Base-by-base conservation (phyloP, 805 yeast genomes). In the Wickerhamomyces chaumierensis region DNA sequence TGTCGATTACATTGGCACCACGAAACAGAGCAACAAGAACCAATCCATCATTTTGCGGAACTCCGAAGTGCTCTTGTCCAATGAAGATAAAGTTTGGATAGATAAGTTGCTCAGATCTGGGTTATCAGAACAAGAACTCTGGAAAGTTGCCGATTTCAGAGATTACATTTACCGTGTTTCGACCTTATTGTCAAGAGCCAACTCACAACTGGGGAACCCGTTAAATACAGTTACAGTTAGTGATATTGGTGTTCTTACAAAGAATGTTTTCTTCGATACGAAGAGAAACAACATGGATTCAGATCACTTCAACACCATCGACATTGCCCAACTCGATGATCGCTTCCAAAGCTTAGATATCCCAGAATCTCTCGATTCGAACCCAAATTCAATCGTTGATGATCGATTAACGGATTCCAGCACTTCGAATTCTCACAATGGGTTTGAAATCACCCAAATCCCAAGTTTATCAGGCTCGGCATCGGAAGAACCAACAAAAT, bases 131-230 rank as follows among this genome's bases (percentile, higher is more conserved):
- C 66, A 64, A 7, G 94, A 86, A 34, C 48, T 84, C 19, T 90
- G 96, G 96, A 90, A 88, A 55, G 60, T 90, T 12, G 78, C 78
- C 14, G 73, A 73, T 3, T 57, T 86, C 40, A 66, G 88, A 40
- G 78, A 78, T 21, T 82, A 85, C 47, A 69, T 88, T 8, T 67
- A 61, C 42, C 73, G 77, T 36, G 73, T 76, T 4, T 71, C 82
- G 1, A 63, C 69, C 36, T 43, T 66, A 33, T 46, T 54, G 9
- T 50, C 68, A 38, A 66, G 74, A 4, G 49, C 47, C 2, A 42
- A 31, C 36, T 48, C 36, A 37, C 48, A 36, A 4, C 44, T 33
- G 6, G 33, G 33, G 34, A 37, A 39, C 23, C 49, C 42, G 20
- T 44, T 38, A 20, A 45, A 44, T 5, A 43, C 43, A 5, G 45